A percentile compares a stretch with the other conserved stretches of the same genome.
These are phyloP conservation scores for Phialemonium atrogriseum DNA, from an alignment of 2,329 filamentous ascomycete species.

Conservation along the genomic window DNA sequence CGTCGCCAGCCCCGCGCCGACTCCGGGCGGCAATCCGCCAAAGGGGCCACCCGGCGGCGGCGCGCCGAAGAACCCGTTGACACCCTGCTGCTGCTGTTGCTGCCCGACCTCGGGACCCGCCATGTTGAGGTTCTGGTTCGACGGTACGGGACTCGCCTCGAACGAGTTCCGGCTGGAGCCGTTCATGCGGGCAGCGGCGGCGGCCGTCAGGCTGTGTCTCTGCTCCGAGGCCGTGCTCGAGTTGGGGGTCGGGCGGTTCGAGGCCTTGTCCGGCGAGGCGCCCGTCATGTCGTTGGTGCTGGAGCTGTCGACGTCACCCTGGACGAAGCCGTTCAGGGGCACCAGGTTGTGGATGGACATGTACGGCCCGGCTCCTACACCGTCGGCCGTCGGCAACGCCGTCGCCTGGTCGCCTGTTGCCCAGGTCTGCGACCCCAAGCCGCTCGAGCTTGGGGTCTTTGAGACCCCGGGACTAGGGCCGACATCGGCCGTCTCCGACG, in stretches of 20 bases:
- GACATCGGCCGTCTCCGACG: constrained; percentile 30
- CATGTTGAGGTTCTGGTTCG: constrained; percentile 29
- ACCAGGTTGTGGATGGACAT: constrained; percentile 7
- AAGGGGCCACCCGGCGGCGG: constrained; percentile 15
- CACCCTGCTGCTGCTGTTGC: constrained; percentile 10
- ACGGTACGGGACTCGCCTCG: constrained; percentile 40
- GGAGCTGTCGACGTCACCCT: constrained; percentile 31
- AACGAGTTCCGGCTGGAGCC: constrained; percentile 38
- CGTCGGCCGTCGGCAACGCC: no score
- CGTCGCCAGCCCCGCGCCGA: constrained; percentile 22
- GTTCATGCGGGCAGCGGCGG: constrained; percentile 22
- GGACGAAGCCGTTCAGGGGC: constrained; percentile 24
- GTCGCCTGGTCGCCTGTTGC: constrained; percentile 7
- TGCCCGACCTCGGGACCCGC: constrained; percentile 22
- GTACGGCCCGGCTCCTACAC: no score
- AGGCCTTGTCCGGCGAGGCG: constrained; percentile 40
- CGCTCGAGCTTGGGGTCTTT: constrained; percentile 16
- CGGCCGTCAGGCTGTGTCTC: constrained; percentile 10
- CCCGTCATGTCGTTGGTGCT: constrained; percentile 36
- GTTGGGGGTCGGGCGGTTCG: constrained; percentile 51
- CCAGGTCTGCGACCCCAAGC: constrained; percentile 19
- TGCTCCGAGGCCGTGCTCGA: constrained; percentile 44
- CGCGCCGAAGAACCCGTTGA: constrained; percentile 31
- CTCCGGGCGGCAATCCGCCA: constrained; percentile 25
- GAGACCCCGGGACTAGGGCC: constrained; percentile 23